phyloP scores from a whole-genome alignment of 306 rosid genomes.

The Begonia masoniana region DNA sequence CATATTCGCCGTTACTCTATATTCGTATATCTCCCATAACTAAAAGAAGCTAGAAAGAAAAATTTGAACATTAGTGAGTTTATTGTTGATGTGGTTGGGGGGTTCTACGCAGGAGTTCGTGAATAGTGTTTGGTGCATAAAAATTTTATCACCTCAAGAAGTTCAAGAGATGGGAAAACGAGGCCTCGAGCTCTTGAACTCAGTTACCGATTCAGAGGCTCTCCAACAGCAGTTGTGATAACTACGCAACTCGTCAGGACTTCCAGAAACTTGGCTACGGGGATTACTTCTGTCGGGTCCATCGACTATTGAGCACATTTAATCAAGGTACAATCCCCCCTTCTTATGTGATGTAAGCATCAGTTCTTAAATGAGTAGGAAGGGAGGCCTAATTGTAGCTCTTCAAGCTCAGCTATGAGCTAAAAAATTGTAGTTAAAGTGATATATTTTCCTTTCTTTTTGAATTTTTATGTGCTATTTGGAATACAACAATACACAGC shows the following conservation, averaged over 20 bases:
- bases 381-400: too few relatives aligned
- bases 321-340: slow-evolving; percentile 11
- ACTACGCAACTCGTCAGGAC: slow-evolving; percentile 67
- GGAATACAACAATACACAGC: too few relatives aligned
- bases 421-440: too few relatives aligned
- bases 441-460: too few relatives aligned
- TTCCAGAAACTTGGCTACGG: slow-evolving; percentile 55
- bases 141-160: slow-evolving; percentile 92
- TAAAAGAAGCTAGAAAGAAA: too few relatives aligned
- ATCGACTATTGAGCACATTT: slow-evolving; percentile 44
- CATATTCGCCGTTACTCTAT: too few relatives aligned
- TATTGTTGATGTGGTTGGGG: too few relatives aligned
- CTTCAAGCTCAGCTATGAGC: too few relatives aligned
- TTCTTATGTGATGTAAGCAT: slow-evolving; percentile 27
- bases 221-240: slow-evolving; percentile 51
- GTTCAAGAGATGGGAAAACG: slow-evolving; percentile 86
- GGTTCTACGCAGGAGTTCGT: slow-evolving; percentile 60
- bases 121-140: slow-evolving; percentile 84
- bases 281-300: slow-evolving; percentile 75
- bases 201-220: slow-evolving; percentile 79
- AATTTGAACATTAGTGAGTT: too few relatives aligned
- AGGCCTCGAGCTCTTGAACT: slow-evolving; percentile 62
- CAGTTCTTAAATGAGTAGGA: slow-evolving; percentile 8
- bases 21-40: too few relatives aligned
- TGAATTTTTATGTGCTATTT: too few relatives aligned